Conservation (phyloP, 2,329 filamentous ascomycete species). For the Neofusicoccum sp. region DNA sequence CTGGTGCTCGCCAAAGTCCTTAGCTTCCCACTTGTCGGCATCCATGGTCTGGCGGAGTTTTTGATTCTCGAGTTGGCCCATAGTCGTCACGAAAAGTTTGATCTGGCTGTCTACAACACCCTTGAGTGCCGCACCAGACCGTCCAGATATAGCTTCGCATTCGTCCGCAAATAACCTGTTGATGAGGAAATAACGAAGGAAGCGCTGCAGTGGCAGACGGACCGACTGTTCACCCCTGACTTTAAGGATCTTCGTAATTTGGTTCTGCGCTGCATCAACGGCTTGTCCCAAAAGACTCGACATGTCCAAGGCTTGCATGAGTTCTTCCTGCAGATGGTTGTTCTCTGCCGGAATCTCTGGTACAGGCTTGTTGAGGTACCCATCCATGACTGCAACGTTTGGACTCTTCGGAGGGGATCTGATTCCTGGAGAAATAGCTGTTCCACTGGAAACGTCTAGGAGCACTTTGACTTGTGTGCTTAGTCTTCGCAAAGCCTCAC, state of each 20-base stretch:
- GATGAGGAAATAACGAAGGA: conserved; percentile 78
- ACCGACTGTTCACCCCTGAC: conserved; percentile 74
- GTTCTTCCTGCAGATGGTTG: conserved; percentile 62
- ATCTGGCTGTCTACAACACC: conserved; percentile 79
- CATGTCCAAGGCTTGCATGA: conserved; percentile 74
- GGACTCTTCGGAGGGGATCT: conserved; percentile 52
- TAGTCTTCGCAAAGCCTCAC: conserved; percentile 80
- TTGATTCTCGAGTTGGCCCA: conserved; percentile 71
- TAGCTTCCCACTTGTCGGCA: conserved; percentile 74
- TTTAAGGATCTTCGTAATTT: conserved; percentile 72
- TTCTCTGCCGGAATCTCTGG: conserved; percentile 22
- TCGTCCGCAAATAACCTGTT: conserved; percentile 83
- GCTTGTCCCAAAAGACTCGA: conserved; percentile 75
- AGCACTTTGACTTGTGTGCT: conserved; percentile 91
- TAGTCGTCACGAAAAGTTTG: conserved; percentile 70
- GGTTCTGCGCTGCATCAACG: conserved; percentile 73
- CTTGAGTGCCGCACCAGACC: conserved; percentile 72
- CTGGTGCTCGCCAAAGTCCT: conserved; percentile 68
- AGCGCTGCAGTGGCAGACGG: conserved; percentile 64
- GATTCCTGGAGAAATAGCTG: conserved; percentile 49
- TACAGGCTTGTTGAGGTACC: conserved; percentile 30
- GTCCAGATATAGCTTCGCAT: conserved; percentile 79
- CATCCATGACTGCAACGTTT: conserved; percentile 42
- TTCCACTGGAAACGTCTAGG: conserved; percentile 85
- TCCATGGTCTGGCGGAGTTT: conserved; percentile 75